A percentile compares a stretch with the other conserved stretches of the same genome.
Conservation (phyloP, 345 rosid species). For the Eucalyptus rudis region DNA sequence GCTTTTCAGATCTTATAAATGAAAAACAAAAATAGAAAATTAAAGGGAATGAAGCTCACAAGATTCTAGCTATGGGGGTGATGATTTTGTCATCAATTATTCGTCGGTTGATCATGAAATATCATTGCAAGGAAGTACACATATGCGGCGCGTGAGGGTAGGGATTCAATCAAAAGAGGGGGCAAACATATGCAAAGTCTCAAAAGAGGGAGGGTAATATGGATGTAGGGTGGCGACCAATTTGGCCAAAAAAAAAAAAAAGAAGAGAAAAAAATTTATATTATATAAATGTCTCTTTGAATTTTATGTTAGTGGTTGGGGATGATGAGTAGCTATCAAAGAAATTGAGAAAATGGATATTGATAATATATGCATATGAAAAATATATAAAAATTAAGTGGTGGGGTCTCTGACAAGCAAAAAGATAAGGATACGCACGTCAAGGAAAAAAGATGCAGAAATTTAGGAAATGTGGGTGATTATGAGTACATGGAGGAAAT, state of each 20-base stretch:
- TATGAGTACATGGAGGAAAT: neutral
- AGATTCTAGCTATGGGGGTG: neutral
- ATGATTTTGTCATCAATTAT: neutral
- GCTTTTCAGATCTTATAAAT: neutral
- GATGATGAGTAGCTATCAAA: neutral
- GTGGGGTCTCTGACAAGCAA: neutral
- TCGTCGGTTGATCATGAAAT: neutral
- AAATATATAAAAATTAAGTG: neutral
- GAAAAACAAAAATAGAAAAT: neutral
- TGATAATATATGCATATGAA: neutral
- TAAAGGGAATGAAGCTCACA: neutral
- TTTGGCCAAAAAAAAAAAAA: neutral
- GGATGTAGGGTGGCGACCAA: neutral
- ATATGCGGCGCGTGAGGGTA: neutral
- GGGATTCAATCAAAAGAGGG: neutral
- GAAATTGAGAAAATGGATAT: neutral
- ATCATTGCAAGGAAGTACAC: neutral
- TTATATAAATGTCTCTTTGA: neutral
- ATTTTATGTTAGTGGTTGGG: neutral
- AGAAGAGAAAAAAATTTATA: neutral
- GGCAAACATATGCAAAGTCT: neutral
- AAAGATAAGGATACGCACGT: neutral
- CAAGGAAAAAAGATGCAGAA: neutral
- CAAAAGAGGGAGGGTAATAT: neutral
- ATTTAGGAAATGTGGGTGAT: neutral